Conservation (phyloP, 179 eudicot species). For the Pouteria campechiana region DNA sequence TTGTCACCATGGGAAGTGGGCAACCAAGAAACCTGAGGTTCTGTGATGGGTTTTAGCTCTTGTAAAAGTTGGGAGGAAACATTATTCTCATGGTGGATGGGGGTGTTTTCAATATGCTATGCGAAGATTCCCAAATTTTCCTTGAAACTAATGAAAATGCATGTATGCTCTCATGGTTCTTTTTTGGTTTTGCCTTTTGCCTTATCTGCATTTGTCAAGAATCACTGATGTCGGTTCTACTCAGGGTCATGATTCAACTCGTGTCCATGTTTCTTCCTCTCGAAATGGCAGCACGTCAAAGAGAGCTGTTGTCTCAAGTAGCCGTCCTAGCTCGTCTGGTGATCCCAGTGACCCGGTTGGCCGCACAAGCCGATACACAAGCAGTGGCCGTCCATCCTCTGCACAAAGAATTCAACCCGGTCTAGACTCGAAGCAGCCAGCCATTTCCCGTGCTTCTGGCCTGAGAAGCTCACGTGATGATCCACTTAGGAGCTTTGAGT, state of each 20-base stretch:
- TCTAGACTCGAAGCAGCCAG: conserved; percentile 40
- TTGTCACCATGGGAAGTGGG: too few species aligned
- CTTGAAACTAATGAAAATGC: too few species aligned
- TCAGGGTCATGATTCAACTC: not conserved
- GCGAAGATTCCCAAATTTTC: too few species aligned
- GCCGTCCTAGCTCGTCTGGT: conserved; percentile 56
- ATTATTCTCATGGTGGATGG: too few species aligned
- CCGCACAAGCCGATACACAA: conserved; percentile 41
- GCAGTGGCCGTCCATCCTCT: conserved; percentile 41
- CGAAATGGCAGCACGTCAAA: conserved; percentile 61
- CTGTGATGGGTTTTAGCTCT: too few species aligned
- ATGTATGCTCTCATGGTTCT: too few species aligned
- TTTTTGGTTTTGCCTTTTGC: too few species aligned
- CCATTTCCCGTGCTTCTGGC: conserved; percentile 35
- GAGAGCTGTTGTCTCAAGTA: conserved; percentile 45
- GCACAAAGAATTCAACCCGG: conserved; percentile 49
- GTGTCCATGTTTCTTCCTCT: conserved; percentile 18
- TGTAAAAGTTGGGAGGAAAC: too few species aligned
- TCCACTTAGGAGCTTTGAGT: conserved; percentile 75
- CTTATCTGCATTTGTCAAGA: not conserved
- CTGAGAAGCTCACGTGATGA: conserved; percentile 57
- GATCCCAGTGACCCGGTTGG: conserved; percentile 47
- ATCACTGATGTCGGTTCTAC: not conserved
- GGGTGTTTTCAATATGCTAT: too few species aligned
- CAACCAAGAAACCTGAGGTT: too few species aligned